Percentiles rank a stretch among this genome's conserved stretches.
Conservation (phyloP, 208 protist genomes). For the Leishmania mexicana region DNA sequence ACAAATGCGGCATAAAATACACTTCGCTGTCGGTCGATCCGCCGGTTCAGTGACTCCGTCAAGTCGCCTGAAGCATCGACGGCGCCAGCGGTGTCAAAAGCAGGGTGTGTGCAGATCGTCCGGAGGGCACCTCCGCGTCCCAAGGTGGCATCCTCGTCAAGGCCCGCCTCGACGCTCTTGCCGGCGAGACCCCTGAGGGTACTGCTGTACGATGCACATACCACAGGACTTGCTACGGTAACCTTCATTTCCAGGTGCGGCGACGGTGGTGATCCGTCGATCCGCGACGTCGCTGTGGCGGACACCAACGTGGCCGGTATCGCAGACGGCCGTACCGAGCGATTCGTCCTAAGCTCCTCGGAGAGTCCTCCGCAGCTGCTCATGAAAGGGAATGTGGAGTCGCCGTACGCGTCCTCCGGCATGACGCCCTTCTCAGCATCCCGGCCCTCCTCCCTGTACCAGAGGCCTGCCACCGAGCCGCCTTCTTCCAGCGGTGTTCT, state of each 20-base stretch:
- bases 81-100: neutral
- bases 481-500: neutral
- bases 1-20: neutral
- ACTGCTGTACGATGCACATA: neutral
- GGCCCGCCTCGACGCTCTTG: neutral
- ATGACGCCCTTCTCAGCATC: neutral
- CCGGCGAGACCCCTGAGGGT: neutral
- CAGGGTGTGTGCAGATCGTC: too few species aligned
- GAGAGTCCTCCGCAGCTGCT: conserved; percentile 22
- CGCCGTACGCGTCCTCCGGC: neutral
- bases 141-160: neutral
- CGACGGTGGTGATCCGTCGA: neutral
- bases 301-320: neutral
- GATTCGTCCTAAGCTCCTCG: neutral
- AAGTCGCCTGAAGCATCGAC: neutral
- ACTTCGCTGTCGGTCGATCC: conserved; percentile 4
- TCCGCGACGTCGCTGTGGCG: neutral
- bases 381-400: neutral
- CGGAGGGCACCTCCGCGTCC: neutral
- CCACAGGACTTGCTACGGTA: neutral
- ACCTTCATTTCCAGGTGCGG: neutral
- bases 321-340: neutral
- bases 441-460: neutral
- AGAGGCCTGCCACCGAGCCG: neutral
- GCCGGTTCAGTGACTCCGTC: neutral